phyloP scores from a whole-genome alignment of 148 eudicot genomes.

The Suaeda aralocaspica region DNA sequence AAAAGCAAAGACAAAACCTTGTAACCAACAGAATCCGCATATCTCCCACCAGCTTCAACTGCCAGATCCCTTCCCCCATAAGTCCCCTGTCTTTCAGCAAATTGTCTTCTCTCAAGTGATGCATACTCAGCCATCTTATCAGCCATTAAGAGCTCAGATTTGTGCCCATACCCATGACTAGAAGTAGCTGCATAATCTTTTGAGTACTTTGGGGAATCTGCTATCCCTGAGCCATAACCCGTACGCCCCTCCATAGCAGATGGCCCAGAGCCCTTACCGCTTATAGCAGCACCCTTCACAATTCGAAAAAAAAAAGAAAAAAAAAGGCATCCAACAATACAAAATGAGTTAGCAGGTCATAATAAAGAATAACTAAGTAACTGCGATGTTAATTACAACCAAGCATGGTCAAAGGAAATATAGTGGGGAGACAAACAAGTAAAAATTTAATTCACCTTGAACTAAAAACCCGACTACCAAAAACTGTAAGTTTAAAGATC shows the following conservation, averaged over 20 bases:
- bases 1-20: constrained; percentile 43
- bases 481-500: not conserved
- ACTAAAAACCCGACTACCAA: not conserved
- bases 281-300: constrained; percentile 46
- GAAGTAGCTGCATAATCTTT: constrained; percentile 57
- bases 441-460: not conserved
- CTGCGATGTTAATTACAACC: not conserved
- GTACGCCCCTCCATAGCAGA: constrained; percentile 61
- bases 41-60: constrained; percentile 50
- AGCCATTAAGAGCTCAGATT: constrained; percentile 49
- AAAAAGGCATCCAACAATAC: not conserved
- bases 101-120: constrained; percentile 58
- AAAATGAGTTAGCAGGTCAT: not conserved
- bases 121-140: constrained; percentile 66
- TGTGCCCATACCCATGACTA: constrained; percentile 68
- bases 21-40: constrained; percentile 55
- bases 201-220: constrained; percentile 67
- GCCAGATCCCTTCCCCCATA: constrained; percentile 60
- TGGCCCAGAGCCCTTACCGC: constrained; percentile 54
- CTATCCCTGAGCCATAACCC: constrained; percentile 45
- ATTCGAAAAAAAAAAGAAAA: not conserved
- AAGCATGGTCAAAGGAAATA: not conserved
- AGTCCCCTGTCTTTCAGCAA: constrained; percentile 58
- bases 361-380: not conserved
- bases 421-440: not conserved